Conservation (phyloP, 257 asterid species). For the Cinchona pubescens region DNA sequence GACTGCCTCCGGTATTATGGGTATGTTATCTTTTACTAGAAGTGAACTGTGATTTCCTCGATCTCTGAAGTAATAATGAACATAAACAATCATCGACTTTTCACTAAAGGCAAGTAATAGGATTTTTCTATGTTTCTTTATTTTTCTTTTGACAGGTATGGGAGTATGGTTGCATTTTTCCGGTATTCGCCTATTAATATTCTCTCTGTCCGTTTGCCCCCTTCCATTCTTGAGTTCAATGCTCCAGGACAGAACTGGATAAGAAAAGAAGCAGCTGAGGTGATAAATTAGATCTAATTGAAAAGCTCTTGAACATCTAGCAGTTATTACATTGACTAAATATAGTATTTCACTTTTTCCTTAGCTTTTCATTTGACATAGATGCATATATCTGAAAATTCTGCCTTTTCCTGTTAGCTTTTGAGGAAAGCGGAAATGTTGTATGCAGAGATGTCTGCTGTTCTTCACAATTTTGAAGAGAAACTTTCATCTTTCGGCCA, state of each 20-base stretch:
- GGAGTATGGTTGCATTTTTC: slow-evolving; percentile 86
- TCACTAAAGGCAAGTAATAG: neutral
- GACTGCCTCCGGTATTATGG: slow-evolving; percentile 97
- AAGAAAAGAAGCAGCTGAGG: slow-evolving; percentile 73
- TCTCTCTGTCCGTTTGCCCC: slow-evolving; percentile 78
- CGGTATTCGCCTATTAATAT: slow-evolving; percentile 81
- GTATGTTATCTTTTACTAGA: slow-evolving; percentile 33
- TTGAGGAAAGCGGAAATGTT: slow-evolving; percentile 59
- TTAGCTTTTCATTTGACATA: neutral
- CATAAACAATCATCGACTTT: neutral
- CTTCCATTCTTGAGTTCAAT: slow-evolving; percentile 68
- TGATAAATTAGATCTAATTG: slow-evolving; percentile 18
- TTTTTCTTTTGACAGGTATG: slow-evolving; percentile 51
- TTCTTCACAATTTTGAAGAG: slow-evolving; percentile 46
- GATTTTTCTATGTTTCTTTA: neutral
- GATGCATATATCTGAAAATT: slow-evolving; percentile 16
- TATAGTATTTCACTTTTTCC: neutral
- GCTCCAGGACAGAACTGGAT: slow-evolving; percentile 63
- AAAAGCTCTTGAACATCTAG: slow-evolving; percentile 4
- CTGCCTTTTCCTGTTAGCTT: slow-evolving; percentile 47
- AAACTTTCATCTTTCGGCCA: slow-evolving; percentile 43
- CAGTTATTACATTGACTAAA: neutral
- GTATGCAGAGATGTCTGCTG: slow-evolving; percentile 60
- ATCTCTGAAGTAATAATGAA: neutral
- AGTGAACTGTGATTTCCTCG: slow-evolving; percentile 6